These are phyloP conservation scores for Boletus edulis DNA, from an alignment of 768 basidiomycete species.

Conservation along the genomic window DNA sequence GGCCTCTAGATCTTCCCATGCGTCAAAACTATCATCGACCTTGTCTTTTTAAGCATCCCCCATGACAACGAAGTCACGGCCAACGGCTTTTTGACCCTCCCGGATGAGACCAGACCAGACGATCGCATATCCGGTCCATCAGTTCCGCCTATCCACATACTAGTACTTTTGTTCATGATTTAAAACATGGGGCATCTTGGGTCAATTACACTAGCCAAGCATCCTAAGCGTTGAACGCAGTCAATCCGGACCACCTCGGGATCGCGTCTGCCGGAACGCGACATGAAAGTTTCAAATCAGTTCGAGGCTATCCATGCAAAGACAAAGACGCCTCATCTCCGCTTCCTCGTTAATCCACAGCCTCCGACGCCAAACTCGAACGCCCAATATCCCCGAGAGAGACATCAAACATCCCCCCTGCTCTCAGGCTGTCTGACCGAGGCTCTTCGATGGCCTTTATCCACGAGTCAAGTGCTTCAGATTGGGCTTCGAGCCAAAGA, in stretches of 20 bases:
- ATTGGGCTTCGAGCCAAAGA: neutral
- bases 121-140: slow-evolving; percentile 49
- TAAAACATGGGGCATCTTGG: too few species aligned
- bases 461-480: neutral
- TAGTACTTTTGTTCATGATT: too few species aligned
- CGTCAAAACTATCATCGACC: slow-evolving; percentile 68
- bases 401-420: neutral
- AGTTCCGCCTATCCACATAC: too few species aligned
- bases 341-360: neutral
- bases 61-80: slow-evolving; percentile 76
- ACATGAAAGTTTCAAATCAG: too few species aligned
- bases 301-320: too few species aligned
- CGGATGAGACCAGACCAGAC: slow-evolving; percentile 67
- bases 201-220: too few species aligned
- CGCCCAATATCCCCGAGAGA: neutral
- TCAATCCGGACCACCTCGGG: too few species aligned
- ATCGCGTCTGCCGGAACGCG: too few species aligned
- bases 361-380: neutral
- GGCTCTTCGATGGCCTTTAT: neutral
- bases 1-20: slow-evolving; percentile 64
- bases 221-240: too few species aligned
- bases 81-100: slow-evolving; percentile 75
- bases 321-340: neutral
- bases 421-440: neutral
- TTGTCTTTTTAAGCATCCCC: slow-evolving; percentile 72